Evolutionary conservation across 345 rosid genomes (phyloP).

Genomic region (Eucalyptus paniculata): DNA sequence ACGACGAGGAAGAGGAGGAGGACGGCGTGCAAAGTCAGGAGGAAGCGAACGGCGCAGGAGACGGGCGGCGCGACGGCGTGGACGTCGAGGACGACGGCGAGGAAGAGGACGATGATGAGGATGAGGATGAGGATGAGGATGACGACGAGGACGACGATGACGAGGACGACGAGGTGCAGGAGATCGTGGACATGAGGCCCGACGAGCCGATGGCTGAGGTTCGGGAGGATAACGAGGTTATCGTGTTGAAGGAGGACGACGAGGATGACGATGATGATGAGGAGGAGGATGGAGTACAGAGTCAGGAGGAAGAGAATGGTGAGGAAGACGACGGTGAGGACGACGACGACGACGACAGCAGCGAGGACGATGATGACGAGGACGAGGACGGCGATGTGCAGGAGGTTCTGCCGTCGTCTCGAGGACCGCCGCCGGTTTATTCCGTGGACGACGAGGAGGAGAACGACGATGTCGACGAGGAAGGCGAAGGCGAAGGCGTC

Average conservation of each 20-base stretch:
- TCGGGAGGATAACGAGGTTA: conserved; percentile 22
- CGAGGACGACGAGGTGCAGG: conserved; percentile 47
- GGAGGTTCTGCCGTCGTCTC: conserved; percentile 3
- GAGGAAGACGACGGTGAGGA: conserved; percentile 40
- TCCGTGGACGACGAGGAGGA: neutral
- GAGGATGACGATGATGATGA: neutral
- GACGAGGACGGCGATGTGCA: conserved; percentile 8
- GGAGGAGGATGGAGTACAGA: conserved; percentile 35
- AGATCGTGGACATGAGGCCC: conserved; percentile 33
- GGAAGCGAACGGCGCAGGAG: conserved; percentile 16
- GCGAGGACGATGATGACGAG: conserved; percentile 3
- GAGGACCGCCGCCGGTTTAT: neutral
- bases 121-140: conserved; percentile 11
- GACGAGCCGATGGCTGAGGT: conserved; percentile 34
- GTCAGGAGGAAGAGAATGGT: conserved; percentile 26
- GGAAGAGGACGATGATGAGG: conserved; percentile 30
- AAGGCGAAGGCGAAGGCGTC: neutral
- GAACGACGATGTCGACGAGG: neutral
- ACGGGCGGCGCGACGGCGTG: conserved; percentile 3
- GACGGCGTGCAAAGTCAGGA: conserved; percentile 12
- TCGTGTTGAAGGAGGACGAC: neutral
- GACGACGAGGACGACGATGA: conserved; percentile 36
- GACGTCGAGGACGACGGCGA: conserved; percentile 28
- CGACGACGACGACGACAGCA: conserved; percentile 8
- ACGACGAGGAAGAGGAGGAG: conserved; percentile 10